phyloP scores from a whole-genome alignment of 176 grass and related monocot genomes.

The Oryza glaberrima region DNA sequence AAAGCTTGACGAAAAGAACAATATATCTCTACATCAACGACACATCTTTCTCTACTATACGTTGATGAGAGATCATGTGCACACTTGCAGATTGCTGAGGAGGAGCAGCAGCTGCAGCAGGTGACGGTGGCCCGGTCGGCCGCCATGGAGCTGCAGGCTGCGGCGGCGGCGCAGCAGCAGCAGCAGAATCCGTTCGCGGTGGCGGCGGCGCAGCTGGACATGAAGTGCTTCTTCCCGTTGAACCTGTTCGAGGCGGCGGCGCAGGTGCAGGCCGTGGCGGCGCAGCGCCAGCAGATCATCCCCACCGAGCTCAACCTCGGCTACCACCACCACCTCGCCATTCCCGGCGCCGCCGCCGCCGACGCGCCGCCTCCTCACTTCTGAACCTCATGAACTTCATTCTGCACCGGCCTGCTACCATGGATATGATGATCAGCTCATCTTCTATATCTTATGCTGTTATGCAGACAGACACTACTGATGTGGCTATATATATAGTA shows the following conservation, averaged over 20 bases:
- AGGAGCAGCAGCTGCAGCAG: slow-evolving; percentile 53
- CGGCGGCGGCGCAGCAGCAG: background rate
- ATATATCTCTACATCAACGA: background rate
- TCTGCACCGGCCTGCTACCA: background rate
- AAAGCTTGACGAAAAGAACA: background rate
- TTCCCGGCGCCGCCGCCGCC: background rate
- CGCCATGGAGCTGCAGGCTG: background rate
- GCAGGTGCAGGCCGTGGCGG: background rate
- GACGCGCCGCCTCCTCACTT: slow-evolving; percentile 9
- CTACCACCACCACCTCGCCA: slow-evolving; percentile 52
- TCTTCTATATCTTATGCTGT: background rate
- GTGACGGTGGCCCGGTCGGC: slow-evolving; percentile 46
- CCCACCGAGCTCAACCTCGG: slow-evolving; percentile 63
- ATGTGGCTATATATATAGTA: slow-evolving; percentile 18
- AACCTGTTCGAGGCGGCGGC: slow-evolving; percentile 37
- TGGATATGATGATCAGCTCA: background rate
- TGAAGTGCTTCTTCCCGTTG: slow-evolving; percentile 56
- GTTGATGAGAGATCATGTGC: slow-evolving; percentile 2
- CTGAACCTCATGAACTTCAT: background rate
- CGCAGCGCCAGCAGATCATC: slow-evolving; percentile 35
- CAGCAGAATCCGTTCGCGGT: slow-evolving; percentile 23
- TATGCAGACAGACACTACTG: background rate
- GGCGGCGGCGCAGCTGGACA: slow-evolving; percentile 42
- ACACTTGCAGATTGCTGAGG: slow-evolving; percentile 50
- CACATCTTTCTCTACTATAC: background rate